Percentiles rank a stretch among this genome's conserved stretches.
These are phyloP conservation scores for Annona cherimola DNA, from an alignment of 164 flowering plant species.

Conservation along the genomic window DNA sequence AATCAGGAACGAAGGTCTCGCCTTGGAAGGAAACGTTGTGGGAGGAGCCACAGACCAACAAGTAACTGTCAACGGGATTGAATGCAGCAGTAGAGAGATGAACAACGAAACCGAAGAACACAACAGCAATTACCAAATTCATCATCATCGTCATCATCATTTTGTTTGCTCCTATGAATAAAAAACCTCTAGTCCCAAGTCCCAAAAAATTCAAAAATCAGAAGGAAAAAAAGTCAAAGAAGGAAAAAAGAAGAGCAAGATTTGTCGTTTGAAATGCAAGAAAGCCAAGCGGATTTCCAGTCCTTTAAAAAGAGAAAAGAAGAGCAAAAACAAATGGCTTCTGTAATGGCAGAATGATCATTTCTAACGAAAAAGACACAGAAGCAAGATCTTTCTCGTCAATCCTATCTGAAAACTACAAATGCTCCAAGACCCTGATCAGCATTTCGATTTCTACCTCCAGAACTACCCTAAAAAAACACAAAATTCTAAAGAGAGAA, in stretches of 20 bases:
- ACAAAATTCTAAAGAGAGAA: neutral
- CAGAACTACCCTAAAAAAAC: neutral
- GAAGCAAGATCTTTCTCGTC: neutral
- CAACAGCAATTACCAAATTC: slow-evolving; percentile 23
- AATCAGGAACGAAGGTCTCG: slow-evolving; percentile 64
- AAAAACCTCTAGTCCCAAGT: slow-evolving; percentile 1
- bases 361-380: neutral
- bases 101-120: slow-evolving; percentile 18
- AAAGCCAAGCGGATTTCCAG: neutral
- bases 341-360: neutral
- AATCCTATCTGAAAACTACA: neutral
- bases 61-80: slow-evolving; percentile 61
- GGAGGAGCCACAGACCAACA: slow-evolving; percentile 77
- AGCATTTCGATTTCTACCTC: neutral
- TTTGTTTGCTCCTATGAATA: too few species aligned
- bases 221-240: neutral
- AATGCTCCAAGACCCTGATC: slow-evolving; percentile 11
- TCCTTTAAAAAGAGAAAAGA: too few species aligned
- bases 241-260: neutral
- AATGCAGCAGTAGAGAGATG: slow-evolving; percentile 33
- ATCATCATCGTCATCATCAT: slow-evolving; percentile 21
- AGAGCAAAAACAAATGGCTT: too few species aligned
- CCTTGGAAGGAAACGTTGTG: slow-evolving; percentile 51
- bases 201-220: neutral
- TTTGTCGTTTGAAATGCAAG: too few species aligned